phyloP scores from a whole-genome alignment of 179 eudicot species.

The Corrigiola litoralis region DNA sequence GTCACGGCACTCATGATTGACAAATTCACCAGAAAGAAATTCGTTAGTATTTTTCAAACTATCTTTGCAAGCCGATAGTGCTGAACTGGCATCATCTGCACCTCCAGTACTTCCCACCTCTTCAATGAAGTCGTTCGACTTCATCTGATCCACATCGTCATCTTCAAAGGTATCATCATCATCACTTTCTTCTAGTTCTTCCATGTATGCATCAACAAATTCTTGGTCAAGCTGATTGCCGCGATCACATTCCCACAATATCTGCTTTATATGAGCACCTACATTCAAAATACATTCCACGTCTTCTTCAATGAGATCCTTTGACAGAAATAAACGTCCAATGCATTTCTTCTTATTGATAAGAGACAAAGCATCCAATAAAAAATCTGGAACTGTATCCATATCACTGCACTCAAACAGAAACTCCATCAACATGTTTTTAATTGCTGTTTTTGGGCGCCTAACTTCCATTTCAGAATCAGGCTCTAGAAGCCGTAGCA shows the following conservation, averaged over 20 bases:
- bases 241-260: slow-evolving; percentile 49
- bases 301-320: slow-evolving; percentile 50
- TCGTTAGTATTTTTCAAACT: slow-evolving; percentile 20
- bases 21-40: slow-evolving; percentile 18
- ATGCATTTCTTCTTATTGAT: slow-evolving; percentile 35
- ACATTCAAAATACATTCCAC: slow-evolving; percentile 54
- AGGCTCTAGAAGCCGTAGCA: slow-evolving; percentile 50
- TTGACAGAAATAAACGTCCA: slow-evolving; percentile 22
- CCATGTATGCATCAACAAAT: slow-evolving; percentile 72
- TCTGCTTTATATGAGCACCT: slow-evolving; percentile 66
- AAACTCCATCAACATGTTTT: slow-evolving; percentile 51
- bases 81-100: slow-evolving; percentile 19
- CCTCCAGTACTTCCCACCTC: slow-evolving; percentile 47
- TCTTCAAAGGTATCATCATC: slow-evolving; percentile 36
- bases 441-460: slow-evolving; percentile 32
- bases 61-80: slow-evolving; percentile 4
- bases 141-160: slow-evolving; percentile 19
- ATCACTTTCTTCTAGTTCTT: slow-evolving; percentile 54
- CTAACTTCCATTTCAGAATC: slow-evolving; percentile 21
- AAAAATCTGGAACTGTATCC: slow-evolving; percentile 50
- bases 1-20: slow-evolving; percentile 14
- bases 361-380: slow-evolving; percentile 39
- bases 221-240: slow-evolving; percentile 50
- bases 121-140: slow-evolving; percentile 25
- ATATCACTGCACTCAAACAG: slow-evolving; percentile 77